Conservation (phyloP, 768 basidiomycete species). For the Lentinula sp. region DNA sequence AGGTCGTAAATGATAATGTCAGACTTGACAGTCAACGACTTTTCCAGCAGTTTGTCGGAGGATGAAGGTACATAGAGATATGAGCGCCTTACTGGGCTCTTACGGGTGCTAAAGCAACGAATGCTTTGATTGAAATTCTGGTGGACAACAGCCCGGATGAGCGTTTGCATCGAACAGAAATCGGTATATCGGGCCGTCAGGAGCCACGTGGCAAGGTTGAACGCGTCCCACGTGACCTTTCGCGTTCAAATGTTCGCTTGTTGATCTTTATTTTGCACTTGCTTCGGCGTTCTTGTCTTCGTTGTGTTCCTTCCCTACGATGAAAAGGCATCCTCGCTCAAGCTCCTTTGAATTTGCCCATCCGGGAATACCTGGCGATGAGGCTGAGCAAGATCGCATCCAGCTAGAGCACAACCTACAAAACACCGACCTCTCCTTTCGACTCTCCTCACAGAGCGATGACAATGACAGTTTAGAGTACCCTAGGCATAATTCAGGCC, state of each 20-base stretch:
- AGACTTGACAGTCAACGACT: slow-evolving; percentile 42
- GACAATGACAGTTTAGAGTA: slow-evolving; percentile 58
- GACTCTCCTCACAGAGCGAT: slow-evolving; percentile 49
- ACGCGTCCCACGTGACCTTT: slow-evolving; percentile 1
- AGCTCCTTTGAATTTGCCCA: not conserved
- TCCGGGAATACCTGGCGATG: slow-evolving; percentile 39
- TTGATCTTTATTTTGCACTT: not conserved
- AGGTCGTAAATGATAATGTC: slow-evolving; percentile 86
- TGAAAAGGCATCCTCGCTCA: not conserved
- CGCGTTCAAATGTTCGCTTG: not conserved
- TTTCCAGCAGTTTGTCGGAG: slow-evolving; percentile 75
- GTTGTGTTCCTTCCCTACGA: not conserved
- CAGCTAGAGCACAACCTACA: slow-evolving; percentile 76
- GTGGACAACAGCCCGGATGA: not conserved
- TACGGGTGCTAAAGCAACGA: not conserved
- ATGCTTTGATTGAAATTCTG: not conserved
- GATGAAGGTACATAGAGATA: slow-evolving; percentile 81
- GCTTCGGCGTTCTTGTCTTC: not conserved
- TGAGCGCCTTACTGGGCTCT: slow-evolving; percentile 35
- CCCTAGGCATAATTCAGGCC: slow-evolving; percentile 62
- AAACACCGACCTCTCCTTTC: slow-evolving; percentile 65
- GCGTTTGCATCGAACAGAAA: not conserved
- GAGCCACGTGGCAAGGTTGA: not conserved
- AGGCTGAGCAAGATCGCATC: slow-evolving; percentile 70
- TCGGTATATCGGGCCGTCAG: not conserved